A percentile compares a stretch with the other conserved stretches of the same genome.
These are phyloP conservation scores for Peronospora belbahrii DNA, from an alignment of 352 stramenopile species.

Conservation along the genomic window DNA sequence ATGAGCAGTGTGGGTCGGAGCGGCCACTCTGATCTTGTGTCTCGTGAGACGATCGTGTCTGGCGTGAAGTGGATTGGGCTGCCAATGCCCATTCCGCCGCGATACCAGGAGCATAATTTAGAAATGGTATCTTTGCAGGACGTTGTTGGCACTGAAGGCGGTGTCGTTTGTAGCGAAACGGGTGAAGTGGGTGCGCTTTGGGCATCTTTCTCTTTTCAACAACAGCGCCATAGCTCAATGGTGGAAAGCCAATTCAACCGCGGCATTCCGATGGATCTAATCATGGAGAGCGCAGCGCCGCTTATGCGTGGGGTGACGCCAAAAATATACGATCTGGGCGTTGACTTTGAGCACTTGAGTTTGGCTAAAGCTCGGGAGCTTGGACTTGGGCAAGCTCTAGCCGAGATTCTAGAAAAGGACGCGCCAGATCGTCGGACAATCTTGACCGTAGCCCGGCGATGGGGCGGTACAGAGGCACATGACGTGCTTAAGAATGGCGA, in stretches of 20 bases:
- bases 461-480: constrained; percentile 64
- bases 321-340: constrained; percentile 71
- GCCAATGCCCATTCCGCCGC: constrained; percentile 71
- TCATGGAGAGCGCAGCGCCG: constrained; percentile 79
- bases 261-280: constrained; percentile 80
- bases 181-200: constrained; percentile 79
- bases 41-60: constrained; percentile 77
- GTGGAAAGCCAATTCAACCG: constrained; percentile 84
- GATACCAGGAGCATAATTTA: constrained; percentile 84
- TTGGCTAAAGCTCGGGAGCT: constrained; percentile 85
- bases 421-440: constrained; percentile 66
- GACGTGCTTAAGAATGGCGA: constrained; percentile 75
- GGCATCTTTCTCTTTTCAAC: constrained; percentile 84
- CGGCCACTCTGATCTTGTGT: constrained; percentile 77
- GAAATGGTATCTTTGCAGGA: constrained; percentile 84
- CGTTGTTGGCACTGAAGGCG: constrained; percentile 73
- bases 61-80: constrained; percentile 82
- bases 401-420: constrained; percentile 67
- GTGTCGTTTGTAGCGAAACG: constrained; percentile 62
- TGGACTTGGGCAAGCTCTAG: constrained; percentile 70
- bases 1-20: constrained; percentile 77
- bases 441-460: constrained; percentile 66
- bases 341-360: constrained; percentile 85
- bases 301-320: constrained; percentile 64
- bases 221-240: constrained; percentile 59